These are phyloP conservation scores for Saccharomycopsis crataegensis DNA, from an alignment of 1,139 yeast species.

Conservation along the genomic window DNA sequence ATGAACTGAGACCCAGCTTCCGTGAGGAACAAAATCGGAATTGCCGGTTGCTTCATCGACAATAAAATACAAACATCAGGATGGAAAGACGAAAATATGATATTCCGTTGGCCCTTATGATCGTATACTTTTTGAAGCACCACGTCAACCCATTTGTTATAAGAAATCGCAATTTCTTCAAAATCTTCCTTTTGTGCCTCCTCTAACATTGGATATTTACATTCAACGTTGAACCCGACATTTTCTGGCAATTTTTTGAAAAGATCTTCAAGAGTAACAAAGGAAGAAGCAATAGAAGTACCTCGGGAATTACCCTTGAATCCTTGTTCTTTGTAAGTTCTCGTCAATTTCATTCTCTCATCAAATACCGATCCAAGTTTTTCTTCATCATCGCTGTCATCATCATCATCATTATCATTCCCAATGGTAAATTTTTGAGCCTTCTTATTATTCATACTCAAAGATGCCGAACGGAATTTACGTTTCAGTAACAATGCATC, in stretches of 20 bases:
- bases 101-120: conserved; percentile 70
- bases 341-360: conserved; percentile 76
- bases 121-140: conserved; percentile 77
- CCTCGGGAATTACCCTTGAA: conserved; percentile 93
- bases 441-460: neutral
- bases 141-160: conserved; percentile 83
- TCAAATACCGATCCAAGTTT: conserved; percentile 31
- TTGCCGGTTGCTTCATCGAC: conserved; percentile 87
- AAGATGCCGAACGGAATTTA: conserved; percentile 2
- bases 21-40: conserved; percentile 82
- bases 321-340: conserved; percentile 79
- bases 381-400: conserved; percentile 21
- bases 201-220: conserved; percentile 92
- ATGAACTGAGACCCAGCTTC: conserved; percentile 76
- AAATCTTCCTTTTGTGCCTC: conserved; percentile 86
- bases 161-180: conserved; percentile 78
- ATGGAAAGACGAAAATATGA: conserved; percentile 88
- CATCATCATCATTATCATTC: conserved; percentile 21
- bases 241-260: conserved; percentile 72
- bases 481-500: conserved; percentile 22
- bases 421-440: neutral
- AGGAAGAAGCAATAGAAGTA: conserved; percentile 80
- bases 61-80: conserved; percentile 86
- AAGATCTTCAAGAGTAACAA: conserved; percentile 80
- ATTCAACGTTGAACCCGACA: conserved; percentile 92